Conservation (phyloP, 106 monocot genomes). For the Hemerocallis citrina region DNA sequence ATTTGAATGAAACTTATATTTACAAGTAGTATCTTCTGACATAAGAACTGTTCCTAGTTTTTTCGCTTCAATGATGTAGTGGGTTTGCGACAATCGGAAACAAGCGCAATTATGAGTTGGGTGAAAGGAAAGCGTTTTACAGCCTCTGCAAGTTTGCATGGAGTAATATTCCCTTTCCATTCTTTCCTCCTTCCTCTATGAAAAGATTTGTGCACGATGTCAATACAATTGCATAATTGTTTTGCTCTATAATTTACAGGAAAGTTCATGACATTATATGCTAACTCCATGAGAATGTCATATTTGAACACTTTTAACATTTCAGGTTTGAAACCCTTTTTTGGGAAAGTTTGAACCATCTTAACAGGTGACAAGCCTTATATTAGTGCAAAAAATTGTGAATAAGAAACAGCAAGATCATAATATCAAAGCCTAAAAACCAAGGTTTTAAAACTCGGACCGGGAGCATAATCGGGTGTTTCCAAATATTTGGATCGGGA, state of each 20-base stretch:
- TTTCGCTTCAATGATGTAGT: slow-evolving; percentile 57
- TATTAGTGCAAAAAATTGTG: too few species aligned
- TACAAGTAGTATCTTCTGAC: slow-evolving; percentile 6
- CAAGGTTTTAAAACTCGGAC: too few species aligned
- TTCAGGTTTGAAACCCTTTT: too few species aligned
- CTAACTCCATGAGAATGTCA: too few species aligned
- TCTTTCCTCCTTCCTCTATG: neutral
- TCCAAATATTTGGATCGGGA: too few species aligned
- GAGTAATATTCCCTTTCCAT: slow-evolving; percentile 40
- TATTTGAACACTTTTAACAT: too few species aligned
- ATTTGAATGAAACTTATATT: neutral
- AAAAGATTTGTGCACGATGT: neutral
- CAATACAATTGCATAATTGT: neutral
- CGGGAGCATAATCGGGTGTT: too few species aligned
- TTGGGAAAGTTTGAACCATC: too few species aligned
- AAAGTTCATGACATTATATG: neutral
- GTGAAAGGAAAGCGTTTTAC: slow-evolving; percentile 55
- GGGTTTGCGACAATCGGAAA: slow-evolving; percentile 77
- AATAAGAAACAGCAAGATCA: too few species aligned
- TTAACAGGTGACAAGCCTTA: too few species aligned
- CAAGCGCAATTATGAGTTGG: slow-evolving; percentile 91
- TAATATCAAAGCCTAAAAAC: too few species aligned
- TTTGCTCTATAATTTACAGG: neutral
- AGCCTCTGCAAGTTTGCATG: slow-evolving; percentile 97
- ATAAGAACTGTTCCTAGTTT: slow-evolving; percentile 38